These are phyloP conservation scores for Chaetomiaceae sp. DNA, from an alignment of 2,329 filamentous ascomycete genomes.

Conservation along the genomic window DNA sequence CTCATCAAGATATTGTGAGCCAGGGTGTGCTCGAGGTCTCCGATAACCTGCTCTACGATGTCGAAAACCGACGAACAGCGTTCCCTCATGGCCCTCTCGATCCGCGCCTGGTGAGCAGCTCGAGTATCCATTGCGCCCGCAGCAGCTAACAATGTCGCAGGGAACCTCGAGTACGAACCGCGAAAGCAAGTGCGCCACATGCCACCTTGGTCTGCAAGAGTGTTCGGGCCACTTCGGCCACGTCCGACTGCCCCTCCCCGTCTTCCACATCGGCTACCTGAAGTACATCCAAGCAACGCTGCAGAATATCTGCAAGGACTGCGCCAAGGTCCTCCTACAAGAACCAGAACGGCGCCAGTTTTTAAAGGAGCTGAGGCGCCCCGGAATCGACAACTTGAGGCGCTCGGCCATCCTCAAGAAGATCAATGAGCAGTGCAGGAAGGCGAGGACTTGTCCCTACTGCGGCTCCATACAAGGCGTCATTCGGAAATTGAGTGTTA, in stretches of 20 bases:
- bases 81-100: conserved; percentile 85
- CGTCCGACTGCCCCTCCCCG: conserved; percentile 82
- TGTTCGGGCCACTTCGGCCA: conserved; percentile 97
- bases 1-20: conserved; percentile 89
- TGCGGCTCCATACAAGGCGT: conserved; percentile 83
- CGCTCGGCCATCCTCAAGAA: conserved; percentile 80
- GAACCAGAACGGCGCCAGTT: conserved; percentile 74
- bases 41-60: conserved; percentile 89
- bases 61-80: conserved; percentile 71
- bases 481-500: conserved; percentile 85
- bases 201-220: conserved; percentile 71
- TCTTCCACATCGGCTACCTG: conserved; percentile 94
- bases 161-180: conserved; percentile 83
- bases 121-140: too few relatives aligned
- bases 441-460: conserved; percentile 75
- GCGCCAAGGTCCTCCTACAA: conserved; percentile 75
- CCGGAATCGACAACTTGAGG: conserved; percentile 80
- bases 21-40: conserved; percentile 93
- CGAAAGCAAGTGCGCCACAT: conserved; percentile 65
- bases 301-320: conserved; percentile 96
- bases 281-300: conserved; percentile 89
- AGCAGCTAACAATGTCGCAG: conserved; percentile 31
- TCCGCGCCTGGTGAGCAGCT: conserved; percentile 56
- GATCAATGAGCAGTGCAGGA: conserved; percentile 85
- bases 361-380: conserved; percentile 74